Evolutionary conservation across 805 yeast genomes (phyloP).

Genomic region (Groenewaldozyma tartarivorans): DNA sequence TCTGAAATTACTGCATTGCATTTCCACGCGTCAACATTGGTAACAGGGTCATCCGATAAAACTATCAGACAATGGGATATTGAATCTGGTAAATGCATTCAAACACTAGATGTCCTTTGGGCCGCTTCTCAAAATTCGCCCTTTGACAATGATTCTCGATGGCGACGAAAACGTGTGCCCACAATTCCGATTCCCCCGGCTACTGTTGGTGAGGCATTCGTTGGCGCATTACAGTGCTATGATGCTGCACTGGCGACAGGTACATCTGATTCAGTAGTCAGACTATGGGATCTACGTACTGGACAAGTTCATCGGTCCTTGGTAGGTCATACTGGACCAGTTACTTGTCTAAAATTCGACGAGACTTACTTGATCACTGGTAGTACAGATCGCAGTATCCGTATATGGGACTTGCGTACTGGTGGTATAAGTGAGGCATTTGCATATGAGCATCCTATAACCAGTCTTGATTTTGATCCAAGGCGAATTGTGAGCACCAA

Average conservation of each 20-base stretch:
- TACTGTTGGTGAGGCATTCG: conserved; percentile 27
- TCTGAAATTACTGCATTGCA: conserved; percentile 58
- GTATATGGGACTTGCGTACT: conserved; percentile 67
- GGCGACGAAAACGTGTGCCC: conserved; percentile 6
- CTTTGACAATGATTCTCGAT: conserved; percentile 6
- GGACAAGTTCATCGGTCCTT: conserved; percentile 56
- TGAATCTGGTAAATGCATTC: conserved; percentile 53
- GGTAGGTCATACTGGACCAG: conserved; percentile 61
- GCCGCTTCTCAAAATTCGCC: conserved; percentile 32
- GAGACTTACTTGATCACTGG: conserved; percentile 56
- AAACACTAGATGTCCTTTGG: conserved; percentile 62
- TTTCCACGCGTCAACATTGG: conserved; percentile 42
- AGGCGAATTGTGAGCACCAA: conserved; percentile 47
- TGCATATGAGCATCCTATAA: conserved; percentile 48
- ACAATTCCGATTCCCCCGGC: background rate
- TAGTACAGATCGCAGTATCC: conserved; percentile 49
- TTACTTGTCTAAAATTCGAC: conserved; percentile 61
- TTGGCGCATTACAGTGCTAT: conserved; percentile 60
- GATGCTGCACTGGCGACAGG: conserved; percentile 77
- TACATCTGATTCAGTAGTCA: conserved; percentile 62
- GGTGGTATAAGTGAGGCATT: conserved; percentile 54
- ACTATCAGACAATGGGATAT: conserved; percentile 74
- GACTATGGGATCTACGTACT: conserved; percentile 67
- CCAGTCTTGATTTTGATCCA: conserved; percentile 50
- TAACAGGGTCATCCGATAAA: conserved; percentile 62